Conservation (phyloP, 257 asterid species). For the Scutellaria baicalensis region DNA sequence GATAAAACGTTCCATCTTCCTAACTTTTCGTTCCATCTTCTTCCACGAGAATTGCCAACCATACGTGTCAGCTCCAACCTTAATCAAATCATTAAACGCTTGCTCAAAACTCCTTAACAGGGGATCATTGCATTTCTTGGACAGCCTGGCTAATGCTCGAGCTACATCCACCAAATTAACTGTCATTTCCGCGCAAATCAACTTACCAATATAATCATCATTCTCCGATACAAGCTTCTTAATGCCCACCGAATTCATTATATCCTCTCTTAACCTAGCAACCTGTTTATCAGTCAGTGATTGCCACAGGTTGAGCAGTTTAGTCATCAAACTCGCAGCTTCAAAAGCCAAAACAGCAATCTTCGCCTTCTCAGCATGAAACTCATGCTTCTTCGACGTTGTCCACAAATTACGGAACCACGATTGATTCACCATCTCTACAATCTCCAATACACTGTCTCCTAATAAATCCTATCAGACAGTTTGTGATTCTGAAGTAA, state of each 20-base stretch:
- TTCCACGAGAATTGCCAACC: slow-evolving; percentile 66
- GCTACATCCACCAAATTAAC: slow-evolving; percentile 63
- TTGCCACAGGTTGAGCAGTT: slow-evolving; percentile 80
- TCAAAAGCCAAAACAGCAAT: slow-evolving; percentile 88
- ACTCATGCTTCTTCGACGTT: slow-evolving; percentile 42
- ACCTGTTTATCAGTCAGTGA: slow-evolving; percentile 71
- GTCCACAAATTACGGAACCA: slow-evolving; percentile 81
- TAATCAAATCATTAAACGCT: slow-evolving; percentile 58
- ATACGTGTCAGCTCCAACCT: slow-evolving; percentile 42
- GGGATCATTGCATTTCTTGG: slow-evolving; percentile 72
- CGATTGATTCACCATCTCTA: slow-evolving; percentile 67
- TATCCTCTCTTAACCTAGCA: slow-evolving; percentile 56
- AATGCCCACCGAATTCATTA: slow-evolving; percentile 53
- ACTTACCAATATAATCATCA: slow-evolving; percentile 53
- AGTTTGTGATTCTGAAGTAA: slow-evolving; percentile 16
- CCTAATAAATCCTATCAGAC: slow-evolving; percentile 19
- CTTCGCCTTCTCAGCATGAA: slow-evolving; percentile 33
- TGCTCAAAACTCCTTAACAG: slow-evolving; percentile 70
- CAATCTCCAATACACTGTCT: neutral
- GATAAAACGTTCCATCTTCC: slow-evolving; percentile 66
- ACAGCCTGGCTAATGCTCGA: slow-evolving; percentile 52
- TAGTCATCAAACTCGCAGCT: slow-evolving; percentile 84
- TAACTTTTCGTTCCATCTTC: slow-evolving; percentile 69
- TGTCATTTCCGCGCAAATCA: slow-evolving; percentile 60
- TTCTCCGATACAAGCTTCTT: slow-evolving; percentile 62